Conservation (phyloP, 2,329 filamentous ascomycete species). For the Epichloe brachyelytri region DNA sequence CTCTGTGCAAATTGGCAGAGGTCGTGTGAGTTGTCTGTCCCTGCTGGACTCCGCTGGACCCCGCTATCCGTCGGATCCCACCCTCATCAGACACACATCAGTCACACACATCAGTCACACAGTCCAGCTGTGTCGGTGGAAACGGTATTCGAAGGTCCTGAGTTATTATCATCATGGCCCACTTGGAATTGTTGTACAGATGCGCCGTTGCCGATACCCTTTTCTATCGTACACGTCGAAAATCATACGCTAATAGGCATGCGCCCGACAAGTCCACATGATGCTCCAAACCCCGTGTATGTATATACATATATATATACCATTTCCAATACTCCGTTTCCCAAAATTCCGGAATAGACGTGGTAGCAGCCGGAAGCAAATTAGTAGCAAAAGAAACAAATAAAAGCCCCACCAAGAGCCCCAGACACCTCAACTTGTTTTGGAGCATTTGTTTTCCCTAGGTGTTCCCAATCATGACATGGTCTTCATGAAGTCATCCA, state of each 20-base stretch:
- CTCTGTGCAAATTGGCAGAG: background rate
- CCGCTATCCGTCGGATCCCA: background rate
- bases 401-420: background rate
- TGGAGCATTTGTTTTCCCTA: background rate
- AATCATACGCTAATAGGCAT: constrained; percentile 1
- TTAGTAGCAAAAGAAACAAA: background rate
- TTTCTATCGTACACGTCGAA: constrained; percentile 2
- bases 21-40: background rate
- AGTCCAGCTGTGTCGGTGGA: background rate
- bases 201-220: background rate
- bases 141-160: background rate
- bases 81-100: too few species aligned
- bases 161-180: background rate
- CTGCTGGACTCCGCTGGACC: background rate
- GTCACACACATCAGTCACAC: background rate
- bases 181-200: constrained; percentile 2
- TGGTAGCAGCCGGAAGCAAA: background rate
- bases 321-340: constrained; percentile 1
- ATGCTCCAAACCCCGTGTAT: background rate
- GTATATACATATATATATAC: background rate
- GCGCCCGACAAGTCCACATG: background rate
- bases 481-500: constrained; percentile 88
- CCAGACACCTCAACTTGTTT: background rate
- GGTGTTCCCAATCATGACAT: constrained; percentile 52
- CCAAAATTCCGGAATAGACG: background rate